A percentile compares a stretch with the other conserved stretches of the same genome.
Evolutionary conservation across 345 rosid genomes (phyloP).

Genomic region (Brassica carinata): DNA sequence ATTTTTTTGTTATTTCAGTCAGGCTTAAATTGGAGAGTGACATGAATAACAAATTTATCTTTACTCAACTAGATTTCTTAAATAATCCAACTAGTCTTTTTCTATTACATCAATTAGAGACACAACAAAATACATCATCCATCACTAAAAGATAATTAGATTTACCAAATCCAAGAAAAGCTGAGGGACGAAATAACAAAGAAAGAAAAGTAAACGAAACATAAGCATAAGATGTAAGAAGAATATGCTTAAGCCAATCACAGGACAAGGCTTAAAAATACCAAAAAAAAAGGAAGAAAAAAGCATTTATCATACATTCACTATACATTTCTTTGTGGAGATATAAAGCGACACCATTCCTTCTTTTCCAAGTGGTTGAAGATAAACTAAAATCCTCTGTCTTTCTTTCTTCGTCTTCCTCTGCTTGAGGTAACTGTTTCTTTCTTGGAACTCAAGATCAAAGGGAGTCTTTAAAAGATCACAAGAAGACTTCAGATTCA

Average conservation of each 20-base stretch:
- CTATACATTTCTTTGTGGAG: slow-evolving; percentile 7
- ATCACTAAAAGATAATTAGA: slow-evolving; percentile 22
- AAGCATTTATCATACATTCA: slow-evolving; percentile 23
- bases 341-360: slow-evolving; percentile 29
- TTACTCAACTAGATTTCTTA: neutral
- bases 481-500: slow-evolving; percentile 14
- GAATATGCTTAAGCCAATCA: slow-evolving; percentile 26
- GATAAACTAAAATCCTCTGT: slow-evolving; percentile 3
- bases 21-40: slow-evolving; percentile 13
- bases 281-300: neutral
- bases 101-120: neutral
- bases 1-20: neutral
- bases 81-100: slow-evolving; percentile 10
- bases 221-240: slow-evolving; percentile 3
- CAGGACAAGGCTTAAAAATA: slow-evolving; percentile 25
- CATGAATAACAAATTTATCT: slow-evolving; percentile 22
- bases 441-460: slow-evolving; percentile 25
- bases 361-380: slow-evolving; percentile 8
- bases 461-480: slow-evolving; percentile 11
- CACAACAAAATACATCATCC: slow-evolving; percentile 12
- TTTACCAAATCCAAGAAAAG: slow-evolving; percentile 38
- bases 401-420: slow-evolving; percentile 11
- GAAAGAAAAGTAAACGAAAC: slow-evolving; percentile 31
- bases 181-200: neutral
- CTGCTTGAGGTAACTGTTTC: neutral